A percentile compares a stretch with the other conserved stretches of the same genome.
phyloP scores from a whole-genome alignment of 257 asterid genomes.

The Echium plantagineum region DNA sequence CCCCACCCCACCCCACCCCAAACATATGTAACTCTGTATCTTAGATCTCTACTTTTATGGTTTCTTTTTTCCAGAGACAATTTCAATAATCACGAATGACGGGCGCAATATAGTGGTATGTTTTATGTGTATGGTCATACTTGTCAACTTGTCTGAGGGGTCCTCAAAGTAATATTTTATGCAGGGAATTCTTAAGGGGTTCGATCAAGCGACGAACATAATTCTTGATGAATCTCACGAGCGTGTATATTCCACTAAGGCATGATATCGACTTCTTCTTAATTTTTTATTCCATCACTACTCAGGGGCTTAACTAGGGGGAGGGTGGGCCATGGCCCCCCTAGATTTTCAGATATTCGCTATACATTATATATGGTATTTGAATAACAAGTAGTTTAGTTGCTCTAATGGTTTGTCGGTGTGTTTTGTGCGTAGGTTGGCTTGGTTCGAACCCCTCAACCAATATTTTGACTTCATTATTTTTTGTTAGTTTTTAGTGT shows the following conservation, averaged over 20 bases:
- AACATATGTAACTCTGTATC: constrained; percentile 1
- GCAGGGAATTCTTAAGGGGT: constrained; percentile 89
- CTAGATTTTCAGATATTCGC: too few species aligned
- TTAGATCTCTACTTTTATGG: too few species aligned
- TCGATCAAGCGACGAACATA: constrained; percentile 90
- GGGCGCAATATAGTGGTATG: constrained; percentile 94
- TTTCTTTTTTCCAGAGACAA: constrained; percentile 61
- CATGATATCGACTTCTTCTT: constrained; percentile 8
- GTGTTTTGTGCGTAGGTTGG: too few species aligned
- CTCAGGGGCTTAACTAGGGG: too few species aligned
- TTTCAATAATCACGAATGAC: constrained; percentile 86
- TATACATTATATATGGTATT: too few species aligned
- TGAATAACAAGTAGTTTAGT: too few species aligned
- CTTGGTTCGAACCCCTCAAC: too few species aligned
- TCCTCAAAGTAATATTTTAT: constrained; percentile 8
- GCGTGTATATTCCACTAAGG: constrained; percentile 97
- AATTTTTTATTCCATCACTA: too few species aligned
- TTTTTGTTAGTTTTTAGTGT: too few species aligned
- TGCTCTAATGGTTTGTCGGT: too few species aligned
- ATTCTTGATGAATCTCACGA: constrained; percentile 97
- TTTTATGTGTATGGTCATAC: constrained; percentile 6
- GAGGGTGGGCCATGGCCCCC: too few species aligned
- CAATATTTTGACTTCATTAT: too few species aligned
- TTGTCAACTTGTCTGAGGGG: not conserved
- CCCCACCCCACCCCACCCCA: not conserved